Percentiles rank a stretch among this genome's conserved stretches.
Evolutionary conservation across 345 rosid species (phyloP).

Genomic region (Eucalyptus globulus): DNA sequence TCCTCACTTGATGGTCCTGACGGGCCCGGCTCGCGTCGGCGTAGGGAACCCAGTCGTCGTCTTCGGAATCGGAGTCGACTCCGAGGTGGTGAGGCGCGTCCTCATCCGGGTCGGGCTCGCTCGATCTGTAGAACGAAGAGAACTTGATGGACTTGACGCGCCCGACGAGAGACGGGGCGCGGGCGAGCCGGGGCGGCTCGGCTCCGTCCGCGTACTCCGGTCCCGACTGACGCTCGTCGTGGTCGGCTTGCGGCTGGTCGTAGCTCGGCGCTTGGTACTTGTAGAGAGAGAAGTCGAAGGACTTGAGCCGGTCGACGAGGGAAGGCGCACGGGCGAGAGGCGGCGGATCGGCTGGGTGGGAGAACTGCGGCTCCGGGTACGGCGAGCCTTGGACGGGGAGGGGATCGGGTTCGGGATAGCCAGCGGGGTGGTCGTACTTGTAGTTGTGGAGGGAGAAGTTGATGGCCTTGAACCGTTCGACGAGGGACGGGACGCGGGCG

Average conservation of each 20-base stretch:
- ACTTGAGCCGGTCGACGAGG: conserved; percentile 41
- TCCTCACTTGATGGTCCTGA: conserved; percentile 2
- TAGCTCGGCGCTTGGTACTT: conserved; percentile 2
- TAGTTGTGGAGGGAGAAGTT: conserved; percentile 14
- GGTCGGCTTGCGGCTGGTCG: not conserved
- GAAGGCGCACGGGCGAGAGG: conserved; percentile 31
- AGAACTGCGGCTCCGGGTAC: no score
- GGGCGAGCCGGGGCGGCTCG: conserved; percentile 8
- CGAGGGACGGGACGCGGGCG: conserved; percentile 30
- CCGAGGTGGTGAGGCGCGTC: not conserved
- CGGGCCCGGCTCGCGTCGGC: not conserved
- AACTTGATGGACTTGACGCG: conserved; percentile 53
- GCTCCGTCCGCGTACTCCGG: not conserved
- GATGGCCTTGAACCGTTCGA: conserved; percentile 38
- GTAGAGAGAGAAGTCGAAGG: conserved; percentile 24
- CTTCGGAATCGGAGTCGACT: not conserved
- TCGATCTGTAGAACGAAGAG: conserved; percentile 16
- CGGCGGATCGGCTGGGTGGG: not conserved
- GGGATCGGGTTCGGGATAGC: no score
- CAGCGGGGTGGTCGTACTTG: no score
- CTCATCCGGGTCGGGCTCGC: conserved; percentile 3
- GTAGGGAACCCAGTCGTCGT: not conserved
- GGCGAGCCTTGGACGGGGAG: no score
- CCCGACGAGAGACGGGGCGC: conserved; percentile 46
- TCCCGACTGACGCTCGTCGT: not conserved